Evolutionary conservation across 352 stramenopile genomes (phyloP).

Genomic region (Phytophthora tentaculata): DNA sequence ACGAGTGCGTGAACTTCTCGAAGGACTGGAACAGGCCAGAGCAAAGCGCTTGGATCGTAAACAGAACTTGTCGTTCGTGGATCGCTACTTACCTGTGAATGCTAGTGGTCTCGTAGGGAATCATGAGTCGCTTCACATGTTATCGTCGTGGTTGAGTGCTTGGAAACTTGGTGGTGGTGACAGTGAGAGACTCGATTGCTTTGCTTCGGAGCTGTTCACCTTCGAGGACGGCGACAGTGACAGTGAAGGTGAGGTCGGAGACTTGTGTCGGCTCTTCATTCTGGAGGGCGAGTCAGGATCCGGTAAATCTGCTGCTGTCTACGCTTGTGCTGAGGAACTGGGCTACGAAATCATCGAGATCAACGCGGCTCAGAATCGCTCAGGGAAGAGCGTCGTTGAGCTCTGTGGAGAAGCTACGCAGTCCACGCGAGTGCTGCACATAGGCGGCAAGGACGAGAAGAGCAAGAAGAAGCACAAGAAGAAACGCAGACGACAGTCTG

Average conservation of each 20-base stretch:
- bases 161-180: conserved; percentile 72
- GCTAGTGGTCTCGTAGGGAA: conserved; percentile 75
- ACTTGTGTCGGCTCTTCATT: conserved; percentile 75
- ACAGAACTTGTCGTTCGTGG: conserved; percentile 70
- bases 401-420: conserved; percentile 86
- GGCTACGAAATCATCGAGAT: conserved; percentile 89
- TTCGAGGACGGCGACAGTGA: conserved; percentile 69
- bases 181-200: conserved; percentile 50
- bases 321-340: conserved; percentile 80
- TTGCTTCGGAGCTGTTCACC: conserved; percentile 67
- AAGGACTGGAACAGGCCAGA: conserved; percentile 48
- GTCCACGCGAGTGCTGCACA: conserved; percentile 76
- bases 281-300: conserved; percentile 73
- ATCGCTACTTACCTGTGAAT: conserved; percentile 67
- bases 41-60: conserved; percentile 52
- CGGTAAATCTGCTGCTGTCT: conserved; percentile 83
- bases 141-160: conserved; percentile 74
- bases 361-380: conserved; percentile 79
- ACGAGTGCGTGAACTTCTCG: conserved; percentile 57
- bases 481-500: conserved; percentile 37
- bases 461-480: conserved; percentile 60
- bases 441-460: conserved; percentile 45
- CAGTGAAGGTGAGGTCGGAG: conserved; percentile 60
- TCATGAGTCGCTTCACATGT: conserved; percentile 57
- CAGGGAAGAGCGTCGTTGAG: conserved; percentile 71